Evolutionary conservation across 1,284 basidiomycete genomes (phyloP).

Genomic region (Pulchroboletus neoregius): DNA sequence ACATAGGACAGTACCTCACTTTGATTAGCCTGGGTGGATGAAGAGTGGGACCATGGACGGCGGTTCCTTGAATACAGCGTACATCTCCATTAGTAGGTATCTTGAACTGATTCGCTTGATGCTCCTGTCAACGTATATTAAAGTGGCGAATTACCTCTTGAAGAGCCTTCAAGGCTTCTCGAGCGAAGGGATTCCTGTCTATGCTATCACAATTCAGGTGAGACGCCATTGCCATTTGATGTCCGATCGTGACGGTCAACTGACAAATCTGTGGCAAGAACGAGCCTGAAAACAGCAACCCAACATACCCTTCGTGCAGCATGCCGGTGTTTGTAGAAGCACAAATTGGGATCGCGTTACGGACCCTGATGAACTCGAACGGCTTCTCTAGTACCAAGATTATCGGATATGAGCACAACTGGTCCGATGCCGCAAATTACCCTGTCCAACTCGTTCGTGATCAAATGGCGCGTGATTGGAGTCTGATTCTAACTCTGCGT

Average conservation of each 20-base stretch:
- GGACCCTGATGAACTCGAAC: slow-evolving; percentile 43
- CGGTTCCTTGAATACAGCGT: slow-evolving; percentile 38
- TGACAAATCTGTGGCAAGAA: slow-evolving; percentile 36
- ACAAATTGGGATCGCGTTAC: slow-evolving; percentile 39
- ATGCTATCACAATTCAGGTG: slow-evolving; percentile 47
- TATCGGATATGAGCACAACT: slow-evolving; percentile 50
- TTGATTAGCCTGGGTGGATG: slow-evolving; percentile 51
- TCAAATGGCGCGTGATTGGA: neutral
- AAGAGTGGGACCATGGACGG: slow-evolving; percentile 46
- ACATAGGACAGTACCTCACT: neutral
- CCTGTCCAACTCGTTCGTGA: slow-evolving; percentile 45
- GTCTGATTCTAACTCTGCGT: neutral
- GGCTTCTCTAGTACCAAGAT: slow-evolving; percentile 44
- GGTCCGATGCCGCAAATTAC: slow-evolving; percentile 46
- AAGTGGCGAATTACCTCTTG: slow-evolving; percentile 48
- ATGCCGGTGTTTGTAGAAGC: slow-evolving; percentile 42
- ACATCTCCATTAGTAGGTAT: slow-evolving; percentile 36
- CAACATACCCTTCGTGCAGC: slow-evolving; percentile 43
- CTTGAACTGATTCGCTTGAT: neutral
- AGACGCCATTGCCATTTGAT: neutral
- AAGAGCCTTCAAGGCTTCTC: slow-evolving; percentile 45
- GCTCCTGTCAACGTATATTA: neutral
- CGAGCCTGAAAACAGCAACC: slow-evolving; percentile 45
- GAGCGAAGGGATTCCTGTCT: slow-evolving; percentile 40
- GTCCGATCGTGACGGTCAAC: neutral